Conservation (phyloP, 192 early-diverging fungal species). For the Coemansia furcata region DNA sequence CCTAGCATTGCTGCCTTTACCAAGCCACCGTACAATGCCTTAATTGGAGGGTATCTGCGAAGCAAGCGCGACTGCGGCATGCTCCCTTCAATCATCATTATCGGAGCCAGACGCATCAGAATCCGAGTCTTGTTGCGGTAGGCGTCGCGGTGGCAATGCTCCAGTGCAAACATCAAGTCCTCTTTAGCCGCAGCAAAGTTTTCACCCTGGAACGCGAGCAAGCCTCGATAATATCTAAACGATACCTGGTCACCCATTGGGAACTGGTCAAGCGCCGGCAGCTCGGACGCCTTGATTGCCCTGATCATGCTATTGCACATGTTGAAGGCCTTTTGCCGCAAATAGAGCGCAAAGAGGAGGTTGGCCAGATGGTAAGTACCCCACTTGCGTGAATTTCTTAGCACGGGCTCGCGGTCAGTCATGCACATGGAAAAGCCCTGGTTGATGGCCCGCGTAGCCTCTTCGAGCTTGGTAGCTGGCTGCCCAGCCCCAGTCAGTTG, state of each 20-base stretch:
- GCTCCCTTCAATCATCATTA: conserved; percentile 67
- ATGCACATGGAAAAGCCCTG: conserved; percentile 87
- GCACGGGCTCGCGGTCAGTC: conserved; percentile 62
- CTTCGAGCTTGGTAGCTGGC: conserved; percentile 60
- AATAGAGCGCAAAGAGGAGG: conserved; percentile 84
- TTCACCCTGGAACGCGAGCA: conserved; percentile 83
- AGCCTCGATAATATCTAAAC: conserved; percentile 83
- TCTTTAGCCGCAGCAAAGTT: conserved; percentile 64
- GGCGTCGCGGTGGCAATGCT: conserved; percentile 45
- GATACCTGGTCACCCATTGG: conserved; percentile 85
- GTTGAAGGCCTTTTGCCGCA: conserved; percentile 71
- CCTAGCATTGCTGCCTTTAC: conserved; percentile 68
- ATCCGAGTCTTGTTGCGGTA: conserved; percentile 63
- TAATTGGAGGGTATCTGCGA: conserved; percentile 59
- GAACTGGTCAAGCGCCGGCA: conserved; percentile 72
- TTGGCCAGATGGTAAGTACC: conserved; percentile 88
- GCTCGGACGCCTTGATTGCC: conserved; percentile 67
- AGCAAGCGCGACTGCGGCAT: conserved; percentile 65
- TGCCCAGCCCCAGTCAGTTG: conserved; percentile 5
- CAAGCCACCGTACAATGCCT: conserved; percentile 62
- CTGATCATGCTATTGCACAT: conserved; percentile 80
- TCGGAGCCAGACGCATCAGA: conserved; percentile 78
- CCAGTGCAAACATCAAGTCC: conserved; percentile 47
- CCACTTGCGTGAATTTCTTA: conserved; percentile 76
- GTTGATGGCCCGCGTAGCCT: conserved; percentile 81